A percentile compares a stretch with the other conserved stretches of the same genome.
Evolutionary conservation across 495 filamentous ascomycete genomes (phyloP).

Genomic region (Aspergillus cristatus): DNA sequence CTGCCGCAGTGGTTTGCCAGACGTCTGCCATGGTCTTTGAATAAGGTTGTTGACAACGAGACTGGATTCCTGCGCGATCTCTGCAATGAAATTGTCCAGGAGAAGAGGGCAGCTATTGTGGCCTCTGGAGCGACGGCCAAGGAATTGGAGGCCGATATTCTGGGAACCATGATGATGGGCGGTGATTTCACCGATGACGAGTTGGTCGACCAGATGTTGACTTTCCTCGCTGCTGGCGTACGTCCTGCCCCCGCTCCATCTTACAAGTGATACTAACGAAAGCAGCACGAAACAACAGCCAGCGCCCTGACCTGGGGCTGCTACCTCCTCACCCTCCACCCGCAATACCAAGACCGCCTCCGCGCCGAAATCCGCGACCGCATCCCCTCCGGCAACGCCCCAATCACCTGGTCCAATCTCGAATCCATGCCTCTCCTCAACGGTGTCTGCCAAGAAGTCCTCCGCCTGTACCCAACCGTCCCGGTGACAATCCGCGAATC

Average conservation of each 20-base stretch:
- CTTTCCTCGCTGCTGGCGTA: slow-evolving; percentile 43
- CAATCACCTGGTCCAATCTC: slow-evolving; percentile 28
- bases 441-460: slow-evolving; percentile 42
- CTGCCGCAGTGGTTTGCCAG: slow-evolving; percentile 39
- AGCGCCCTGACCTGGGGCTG: slow-evolving; percentile 44
- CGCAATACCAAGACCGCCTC: slow-evolving; percentile 35
- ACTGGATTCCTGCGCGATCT: slow-evolving; percentile 48
- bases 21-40: slow-evolving; percentile 57
- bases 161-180: slow-evolving; percentile 39
- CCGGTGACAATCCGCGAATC: slow-evolving; percentile 41
- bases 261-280: slow-evolving; percentile 8
- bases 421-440: slow-evolving; percentile 45
- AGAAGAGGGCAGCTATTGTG: slow-evolving; percentile 47
- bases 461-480: slow-evolving; percentile 42
- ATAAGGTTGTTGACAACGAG: slow-evolving; percentile 50
- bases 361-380: slow-evolving; percentile 37
- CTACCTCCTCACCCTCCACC: slow-evolving; percentile 40
- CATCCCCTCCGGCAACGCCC: slow-evolving; percentile 22
- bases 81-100: slow-evolving; percentile 56
- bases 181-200: slow-evolving; percentile 49
- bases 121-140: slow-evolving; percentile 47
- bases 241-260: slow-evolving; percentile 2
- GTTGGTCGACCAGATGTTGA: slow-evolving; percentile 47
- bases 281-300: slow-evolving; percentile 45
- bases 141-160: slow-evolving; percentile 60